Evolutionary conservation across 2,329 filamentous ascomycete species (phyloP).

Genomic region (Fusarium sp.): DNA sequence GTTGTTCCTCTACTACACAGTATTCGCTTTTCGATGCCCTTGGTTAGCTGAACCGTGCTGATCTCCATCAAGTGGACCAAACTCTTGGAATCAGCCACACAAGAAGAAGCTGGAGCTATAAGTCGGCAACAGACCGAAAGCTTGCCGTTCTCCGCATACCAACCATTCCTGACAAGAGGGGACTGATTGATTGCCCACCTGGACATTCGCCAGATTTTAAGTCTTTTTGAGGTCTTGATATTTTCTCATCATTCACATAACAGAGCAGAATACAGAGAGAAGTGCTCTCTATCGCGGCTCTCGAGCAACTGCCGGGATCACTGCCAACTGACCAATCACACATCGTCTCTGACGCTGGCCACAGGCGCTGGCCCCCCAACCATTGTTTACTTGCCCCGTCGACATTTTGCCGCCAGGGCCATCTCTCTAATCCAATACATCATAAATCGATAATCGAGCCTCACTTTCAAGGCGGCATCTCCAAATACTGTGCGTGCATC

Average conservation of each 20-base stretch:
- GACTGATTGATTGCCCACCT: not conserved
- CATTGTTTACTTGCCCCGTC: slow-evolving; percentile 16
- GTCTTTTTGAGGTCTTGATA: not conserved
- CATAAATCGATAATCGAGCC: slow-evolving; percentile 18
- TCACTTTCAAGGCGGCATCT: slow-evolving; percentile 27
- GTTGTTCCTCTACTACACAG: not conserved
- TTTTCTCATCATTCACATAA: not conserved
- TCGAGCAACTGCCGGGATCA: slow-evolving; percentile 10
- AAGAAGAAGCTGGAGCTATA: slow-evolving; percentile 18
- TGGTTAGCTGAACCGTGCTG: slow-evolving; percentile 24
- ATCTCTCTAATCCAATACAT: not conserved
- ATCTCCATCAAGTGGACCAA: slow-evolving; percentile 22
- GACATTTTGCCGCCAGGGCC: slow-evolving; percentile 10
- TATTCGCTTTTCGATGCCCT: not conserved
- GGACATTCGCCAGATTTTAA: not conserved
- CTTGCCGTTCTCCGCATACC: slow-evolving; percentile 5
- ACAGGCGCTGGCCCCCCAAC: slow-evolving; percentile 34
- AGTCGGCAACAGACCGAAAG: not conserved
- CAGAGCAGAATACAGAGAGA: not conserved
- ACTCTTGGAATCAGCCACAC: slow-evolving; percentile 13
- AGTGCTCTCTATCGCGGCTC: not conserved
- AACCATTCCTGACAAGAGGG: not conserved
- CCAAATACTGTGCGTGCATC: not conserved
- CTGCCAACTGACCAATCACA: slow-evolving; percentile 18
- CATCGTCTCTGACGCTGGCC: slow-evolving; percentile 4